These are phyloP conservation scores for Pharus latifolius DNA, from an alignment of 176 grass and related monocot species.

Conservation along the genomic window DNA sequence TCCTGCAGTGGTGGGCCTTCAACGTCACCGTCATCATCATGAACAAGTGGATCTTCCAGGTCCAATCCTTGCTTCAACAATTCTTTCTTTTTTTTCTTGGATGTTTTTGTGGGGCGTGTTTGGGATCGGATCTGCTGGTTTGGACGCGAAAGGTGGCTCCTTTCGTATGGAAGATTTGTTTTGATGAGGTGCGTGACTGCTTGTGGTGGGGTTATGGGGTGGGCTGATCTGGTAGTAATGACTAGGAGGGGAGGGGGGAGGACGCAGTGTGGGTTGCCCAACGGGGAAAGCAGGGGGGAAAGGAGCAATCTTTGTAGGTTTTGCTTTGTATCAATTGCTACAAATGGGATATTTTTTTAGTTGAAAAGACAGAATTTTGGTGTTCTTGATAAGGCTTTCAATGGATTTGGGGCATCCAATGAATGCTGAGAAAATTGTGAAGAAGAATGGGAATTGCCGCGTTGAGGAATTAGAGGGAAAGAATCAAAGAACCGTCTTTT, in stretches of 20 bases:
- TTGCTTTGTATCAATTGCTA: neutral
- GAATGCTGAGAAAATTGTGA: neutral
- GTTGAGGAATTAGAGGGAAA: too few relatives aligned
- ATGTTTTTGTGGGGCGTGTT: neutral
- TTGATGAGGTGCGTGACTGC: neutral
- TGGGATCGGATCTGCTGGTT: conserved; percentile 2
- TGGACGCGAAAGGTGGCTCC: neutral
- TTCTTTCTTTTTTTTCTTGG: neutral
- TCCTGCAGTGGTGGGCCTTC: conserved; percentile 97
- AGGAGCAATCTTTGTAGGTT: neutral
- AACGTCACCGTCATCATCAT: conserved; percentile 97
- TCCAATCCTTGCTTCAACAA: neutral
- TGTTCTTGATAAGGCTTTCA: neutral
- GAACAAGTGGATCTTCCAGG: conserved; percentile 99
- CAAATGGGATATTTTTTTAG: neutral
- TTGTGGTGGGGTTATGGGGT: neutral
- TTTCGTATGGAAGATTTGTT: neutral
- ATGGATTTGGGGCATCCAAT: neutral
- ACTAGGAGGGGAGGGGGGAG: neutral
- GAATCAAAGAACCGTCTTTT: too few relatives aligned
- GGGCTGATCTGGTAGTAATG: neutral
- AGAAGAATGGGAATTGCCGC: too few relatives aligned
- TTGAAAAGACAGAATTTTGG: neutral
- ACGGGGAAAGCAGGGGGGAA: neutral
- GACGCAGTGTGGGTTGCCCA: neutral